Conservation (phyloP, 2,329 filamentous ascomycete genomes). For the Cladobotryum mycophilum region DNA sequence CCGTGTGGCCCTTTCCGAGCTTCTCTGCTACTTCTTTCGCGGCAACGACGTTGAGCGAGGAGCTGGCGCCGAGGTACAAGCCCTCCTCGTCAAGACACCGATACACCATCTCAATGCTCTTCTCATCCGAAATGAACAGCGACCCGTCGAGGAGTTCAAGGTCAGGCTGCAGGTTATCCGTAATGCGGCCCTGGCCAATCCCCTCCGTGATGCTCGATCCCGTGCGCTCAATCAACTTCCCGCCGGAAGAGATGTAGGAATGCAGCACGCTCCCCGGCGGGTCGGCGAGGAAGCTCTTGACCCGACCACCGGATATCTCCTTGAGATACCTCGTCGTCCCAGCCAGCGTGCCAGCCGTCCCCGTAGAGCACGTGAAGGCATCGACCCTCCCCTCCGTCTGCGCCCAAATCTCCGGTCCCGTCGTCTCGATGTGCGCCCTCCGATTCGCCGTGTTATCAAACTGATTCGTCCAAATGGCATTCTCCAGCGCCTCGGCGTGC, state of each 20-base stretch:
- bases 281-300: constrained; percentile 87
- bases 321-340: constrained; percentile 87
- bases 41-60: constrained; percentile 88
- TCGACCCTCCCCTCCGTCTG: constrained; percentile 83
- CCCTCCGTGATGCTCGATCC: constrained; percentile 95
- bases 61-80: constrained; percentile 89
- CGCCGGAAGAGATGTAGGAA: constrained; percentile 81
- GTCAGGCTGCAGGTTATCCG: constrained; percentile 87
- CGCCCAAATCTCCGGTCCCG: constrained; percentile 93
- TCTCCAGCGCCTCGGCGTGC: constrained; percentile 79
- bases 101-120: constrained; percentile 97
- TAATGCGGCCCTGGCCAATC: constrained; percentile 92
- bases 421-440: constrained; percentile 91
- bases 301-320: constrained; percentile 66
- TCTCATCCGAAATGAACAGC: constrained; percentile 79
- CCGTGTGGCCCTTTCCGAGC: constrained; percentile 79
- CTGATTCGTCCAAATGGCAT: constrained; percentile 97
- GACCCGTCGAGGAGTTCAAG: constrained; percentile 79
- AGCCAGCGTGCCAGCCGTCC: constrained; percentile 86
- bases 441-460: constrained; percentile 97
- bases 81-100: constrained; percentile 93
- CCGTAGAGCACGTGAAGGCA: constrained; percentile 92
- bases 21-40: constrained; percentile 90
- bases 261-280: constrained; percentile 90
- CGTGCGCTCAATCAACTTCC: constrained; percentile 70